Conservation (phyloP, 345 rosid species). For the Citrus cavaleriei region DNA sequence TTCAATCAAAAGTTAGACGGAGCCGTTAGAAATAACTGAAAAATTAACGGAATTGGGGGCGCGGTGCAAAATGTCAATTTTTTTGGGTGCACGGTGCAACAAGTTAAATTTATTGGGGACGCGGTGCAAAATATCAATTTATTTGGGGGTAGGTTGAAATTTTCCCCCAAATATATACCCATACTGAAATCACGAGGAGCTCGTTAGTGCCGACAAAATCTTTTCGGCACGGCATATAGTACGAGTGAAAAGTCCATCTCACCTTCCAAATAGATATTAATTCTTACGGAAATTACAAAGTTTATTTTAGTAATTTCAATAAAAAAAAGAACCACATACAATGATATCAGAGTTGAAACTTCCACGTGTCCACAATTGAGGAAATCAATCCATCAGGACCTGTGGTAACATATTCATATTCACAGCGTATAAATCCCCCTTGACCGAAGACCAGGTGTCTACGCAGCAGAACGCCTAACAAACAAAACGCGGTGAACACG, state of each 20-base stretch:
- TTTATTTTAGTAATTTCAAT: background rate
- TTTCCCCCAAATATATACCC: no score
- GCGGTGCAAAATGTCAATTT: no score
- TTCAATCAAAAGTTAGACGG: no score
- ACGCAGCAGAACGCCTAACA: background rate
- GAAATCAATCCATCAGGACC: background rate
- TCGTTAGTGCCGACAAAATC: background rate
- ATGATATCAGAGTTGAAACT: no score
- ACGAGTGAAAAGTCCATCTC: background rate
- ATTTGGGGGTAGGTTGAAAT: no score
- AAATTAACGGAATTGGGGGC: no score
- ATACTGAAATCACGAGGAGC: background rate
- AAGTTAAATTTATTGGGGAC: no score
- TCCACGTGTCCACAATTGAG: background rate
- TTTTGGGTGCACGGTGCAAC: no score
- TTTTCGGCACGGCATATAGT: background rate
- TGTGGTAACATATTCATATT: background rate
- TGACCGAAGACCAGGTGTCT: background rate
- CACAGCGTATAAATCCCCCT: background rate
- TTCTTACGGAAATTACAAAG: background rate
- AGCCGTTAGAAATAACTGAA: no score
- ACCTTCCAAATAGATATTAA: background rate
- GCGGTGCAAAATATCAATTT: no score
- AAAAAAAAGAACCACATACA: no score
- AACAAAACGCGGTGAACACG: background rate